phyloP scores from a whole-genome alignment of 169 alveolate species.

The Plasmodium coatneyi region DNA sequence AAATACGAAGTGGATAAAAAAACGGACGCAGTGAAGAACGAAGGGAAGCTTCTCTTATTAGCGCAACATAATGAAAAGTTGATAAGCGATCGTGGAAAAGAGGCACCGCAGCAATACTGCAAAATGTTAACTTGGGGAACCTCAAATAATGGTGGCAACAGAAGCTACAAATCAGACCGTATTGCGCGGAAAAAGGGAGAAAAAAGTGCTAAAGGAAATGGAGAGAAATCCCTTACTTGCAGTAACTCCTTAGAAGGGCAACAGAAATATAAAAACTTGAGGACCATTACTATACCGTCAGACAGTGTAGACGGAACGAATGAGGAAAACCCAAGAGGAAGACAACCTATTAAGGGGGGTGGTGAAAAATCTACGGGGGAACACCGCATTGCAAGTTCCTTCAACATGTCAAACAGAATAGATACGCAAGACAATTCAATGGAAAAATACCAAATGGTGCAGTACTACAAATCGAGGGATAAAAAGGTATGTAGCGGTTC shows the following conservation, averaged over 20 bases:
- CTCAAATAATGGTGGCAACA: background rate
- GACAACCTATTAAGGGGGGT: background rate
- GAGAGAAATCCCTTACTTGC: background rate
- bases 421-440: background rate
- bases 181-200: background rate
- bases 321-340: background rate
- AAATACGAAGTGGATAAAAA: background rate
- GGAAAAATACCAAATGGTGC: conserved; percentile 1
- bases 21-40: background rate
- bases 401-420: background rate
- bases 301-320: background rate
- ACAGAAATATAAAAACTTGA: conserved; percentile 7
- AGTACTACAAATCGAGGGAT: background rate
- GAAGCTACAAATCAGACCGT: background rate
- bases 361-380: background rate
- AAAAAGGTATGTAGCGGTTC: background rate
- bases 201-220: background rate
- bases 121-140: background rate
- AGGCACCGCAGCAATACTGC: background rate
- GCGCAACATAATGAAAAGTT: background rate
- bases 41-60: background rate
- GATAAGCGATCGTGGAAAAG: background rate
- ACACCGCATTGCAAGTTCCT: background rate
- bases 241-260: background rate
- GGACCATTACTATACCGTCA: conserved; percentile 36